These are phyloP conservation scores for Parietaria judaica DNA, from an alignment of 306 rosid genomes.

Conservation along the genomic window DNA sequence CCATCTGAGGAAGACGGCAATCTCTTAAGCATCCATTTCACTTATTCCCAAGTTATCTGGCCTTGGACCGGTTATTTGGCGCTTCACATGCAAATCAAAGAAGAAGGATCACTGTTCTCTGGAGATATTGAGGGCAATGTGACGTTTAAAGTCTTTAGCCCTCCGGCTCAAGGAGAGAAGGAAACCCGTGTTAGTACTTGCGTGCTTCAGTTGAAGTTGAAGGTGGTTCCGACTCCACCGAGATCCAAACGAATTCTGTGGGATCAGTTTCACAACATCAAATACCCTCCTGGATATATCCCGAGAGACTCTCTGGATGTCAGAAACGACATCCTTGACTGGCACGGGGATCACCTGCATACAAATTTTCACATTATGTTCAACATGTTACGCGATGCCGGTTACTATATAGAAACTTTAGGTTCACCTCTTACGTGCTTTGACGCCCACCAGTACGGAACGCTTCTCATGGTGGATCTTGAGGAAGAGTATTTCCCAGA, in stretches of 20 bases:
- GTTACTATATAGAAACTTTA: constrained; percentile 78
- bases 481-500: constrained; percentile 90
- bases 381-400: constrained; percentile 88
- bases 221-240: constrained; percentile 79
- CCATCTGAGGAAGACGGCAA: constrained; percentile 87
- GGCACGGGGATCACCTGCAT: constrained; percentile 99
- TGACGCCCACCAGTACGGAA: constrained; percentile 85
- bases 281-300: constrained; percentile 96
- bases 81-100: constrained; percentile 93
- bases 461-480: constrained; percentile 89
- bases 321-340: constrained; percentile 95
- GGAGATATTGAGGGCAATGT: constrained; percentile 92
- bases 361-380: constrained; percentile 95
- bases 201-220: constrained; percentile 81
- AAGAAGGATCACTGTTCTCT: constrained; percentile 78
- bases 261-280: constrained; percentile 96
- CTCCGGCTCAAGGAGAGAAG: constrained; percentile 69
- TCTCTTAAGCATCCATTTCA: constrained; percentile 84
- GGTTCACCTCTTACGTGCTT: constrained; percentile 96
- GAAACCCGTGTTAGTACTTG: constrained; percentile 48
- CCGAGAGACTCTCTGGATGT: constrained; percentile 97
- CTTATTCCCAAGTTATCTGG: constrained; percentile 81
- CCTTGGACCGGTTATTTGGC: constrained; percentile 98
- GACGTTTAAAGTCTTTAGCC: constrained; percentile 72
- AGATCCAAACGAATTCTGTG: constrained; percentile 80